Conservation (phyloP, 1,139 yeast genomes). For the Candida anutae region DNA sequence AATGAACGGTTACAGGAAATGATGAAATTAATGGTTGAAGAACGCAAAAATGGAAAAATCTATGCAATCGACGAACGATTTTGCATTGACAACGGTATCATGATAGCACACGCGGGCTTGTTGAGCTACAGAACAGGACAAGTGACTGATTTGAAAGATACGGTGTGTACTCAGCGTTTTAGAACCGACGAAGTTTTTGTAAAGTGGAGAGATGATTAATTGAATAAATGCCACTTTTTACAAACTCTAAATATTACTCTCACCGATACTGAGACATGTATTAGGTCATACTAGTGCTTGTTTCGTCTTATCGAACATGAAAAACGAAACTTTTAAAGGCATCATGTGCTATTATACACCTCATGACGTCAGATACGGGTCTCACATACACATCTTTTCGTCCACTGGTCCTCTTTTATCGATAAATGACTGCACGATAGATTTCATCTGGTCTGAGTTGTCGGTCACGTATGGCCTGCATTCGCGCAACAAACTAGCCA, state of each 20-base stretch:
- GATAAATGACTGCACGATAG: too few relatives aligned
- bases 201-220: constrained; percentile 68
- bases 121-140: constrained; percentile 81
- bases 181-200: constrained; percentile 90
- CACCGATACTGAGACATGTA: too few relatives aligned
- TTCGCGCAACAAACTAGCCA: constrained; percentile 40
- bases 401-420: too few relatives aligned
- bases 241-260: too few relatives aligned
- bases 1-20: constrained; percentile 85
- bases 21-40: constrained; percentile 92
- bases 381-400: neutral
- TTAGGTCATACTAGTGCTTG: too few relatives aligned
- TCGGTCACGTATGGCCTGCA: constrained; percentile 11
- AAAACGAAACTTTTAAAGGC: neutral
- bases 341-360: too few relatives aligned
- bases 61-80: constrained; percentile 95
- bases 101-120: constrained; percentile 98
- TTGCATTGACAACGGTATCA: constrained; percentile 94
- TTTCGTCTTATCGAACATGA: neutral
- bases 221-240: neutral
- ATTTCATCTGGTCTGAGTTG: neutral
- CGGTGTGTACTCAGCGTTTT: constrained; percentile 89
- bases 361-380: constrained; percentile 1
- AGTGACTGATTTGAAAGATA: constrained; percentile 49
- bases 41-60: constrained; percentile 71